Evolutionary conservation across 73 alveolate species (phyloP).

Genomic region (Paramecium caudatum): DNA sequence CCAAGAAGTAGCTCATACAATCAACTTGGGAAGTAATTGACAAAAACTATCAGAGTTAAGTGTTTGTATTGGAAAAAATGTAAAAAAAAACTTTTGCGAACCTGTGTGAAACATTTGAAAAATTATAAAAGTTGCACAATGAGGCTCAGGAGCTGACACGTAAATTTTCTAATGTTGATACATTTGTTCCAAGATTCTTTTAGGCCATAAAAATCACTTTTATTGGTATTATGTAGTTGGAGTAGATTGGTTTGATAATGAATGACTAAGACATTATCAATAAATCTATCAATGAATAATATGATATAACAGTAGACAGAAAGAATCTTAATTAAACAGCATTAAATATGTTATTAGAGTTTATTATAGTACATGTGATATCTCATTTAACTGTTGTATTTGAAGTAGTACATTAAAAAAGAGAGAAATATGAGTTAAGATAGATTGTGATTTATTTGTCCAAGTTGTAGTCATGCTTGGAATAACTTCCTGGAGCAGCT

Average conservation of each 20-base stretch:
- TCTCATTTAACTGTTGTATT: not conserved
- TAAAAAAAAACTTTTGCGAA: not conserved
- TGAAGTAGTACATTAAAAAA: not conserved
- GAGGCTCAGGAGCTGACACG: not conserved
- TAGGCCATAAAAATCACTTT: not conserved
- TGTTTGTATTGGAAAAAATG: not conserved
- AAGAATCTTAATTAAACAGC: not conserved
- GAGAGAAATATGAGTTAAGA: not conserved
- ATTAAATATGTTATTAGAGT: not conserved
- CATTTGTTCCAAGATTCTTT: not conserved
- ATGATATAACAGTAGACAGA: not conserved
- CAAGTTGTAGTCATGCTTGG: conserved; percentile 31
- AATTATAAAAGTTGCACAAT: not conserved
- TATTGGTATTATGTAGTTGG: conserved; percentile 1
- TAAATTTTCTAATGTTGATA: not conserved
- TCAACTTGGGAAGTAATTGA: not conserved
- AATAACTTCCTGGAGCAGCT: conserved; percentile 35
- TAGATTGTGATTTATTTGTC: not conserved
- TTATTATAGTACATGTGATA: not conserved
- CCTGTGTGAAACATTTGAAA: not conserved
- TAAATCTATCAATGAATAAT: conserved; percentile 15
- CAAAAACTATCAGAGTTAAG: not conserved
- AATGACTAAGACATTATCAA: not conserved
- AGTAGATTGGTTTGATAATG: not conserved
- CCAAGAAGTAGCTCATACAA: not conserved